Evolutionary conservation across 805 yeast species (phyloP), one percentile per base, ranked within the genome.

Genomic region (Saccharomyces paradoxus): DNA sequence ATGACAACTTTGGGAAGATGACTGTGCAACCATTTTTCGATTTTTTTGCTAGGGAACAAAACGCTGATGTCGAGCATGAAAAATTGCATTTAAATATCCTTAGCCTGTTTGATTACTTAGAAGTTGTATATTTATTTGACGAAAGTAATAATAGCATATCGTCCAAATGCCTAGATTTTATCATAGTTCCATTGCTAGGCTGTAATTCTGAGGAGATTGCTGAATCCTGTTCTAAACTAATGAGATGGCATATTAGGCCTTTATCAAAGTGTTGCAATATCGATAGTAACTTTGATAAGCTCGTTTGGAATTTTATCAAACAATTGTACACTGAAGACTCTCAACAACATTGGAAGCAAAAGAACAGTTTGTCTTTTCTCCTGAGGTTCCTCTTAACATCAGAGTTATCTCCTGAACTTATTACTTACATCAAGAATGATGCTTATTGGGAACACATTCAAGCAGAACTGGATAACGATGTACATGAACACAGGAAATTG

Each of bases 401-500:
- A 1, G 46, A 46, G 1, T 46, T 52, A 6, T 55, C 62, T 29
- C 58, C 30, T 9, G 26, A 27, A 6, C 41, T 53, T 32, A n/a
- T 50, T 1, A 30, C 50, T 3, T 60, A 63, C 27, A 46, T 68
- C 12, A 50, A 58, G 47, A 51, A 56, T 1, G 63, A 64, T 1
- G 58, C 61, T 1, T 85, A 83, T 59, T 88, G 95, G 94, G 50
- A 56, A 3, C 61, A 64, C 13, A 64, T 88, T 22, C 88, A 86
- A 61, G 58, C 60, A 27, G 86, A 88, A 2, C 68, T 88, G 44
- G 74, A 77, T 14, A 76, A 82, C 53, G 61, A 67, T 1, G 71
- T 78, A 1, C 90, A 86, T 62, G 95, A 88, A 55, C 81, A 78
- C 54, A 77, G 87, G 51, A 89, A 89, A 65, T 81, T 81, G 63